Evolutionary conservation across 768 basidiomycete species (phyloP), one percentile per base, ranked within the genome.

Genomic region (Pulveroboletus frians): DNA sequence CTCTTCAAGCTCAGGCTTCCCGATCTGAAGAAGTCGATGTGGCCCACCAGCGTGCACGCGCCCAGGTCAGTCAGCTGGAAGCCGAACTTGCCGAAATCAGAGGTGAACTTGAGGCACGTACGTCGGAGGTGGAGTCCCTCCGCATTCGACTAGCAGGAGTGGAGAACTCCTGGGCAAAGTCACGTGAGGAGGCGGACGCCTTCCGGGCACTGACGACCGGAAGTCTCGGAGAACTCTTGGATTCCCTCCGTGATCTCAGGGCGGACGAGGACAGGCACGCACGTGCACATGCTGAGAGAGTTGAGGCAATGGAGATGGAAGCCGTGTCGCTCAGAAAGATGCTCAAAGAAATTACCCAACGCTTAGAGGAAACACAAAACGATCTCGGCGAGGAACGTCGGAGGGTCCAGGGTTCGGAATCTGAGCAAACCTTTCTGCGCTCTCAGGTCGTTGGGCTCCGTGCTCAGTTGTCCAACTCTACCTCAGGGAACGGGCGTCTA

Each of bases 121-220:
- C 76, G 1, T 72, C 78, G 3, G 94, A 96, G 65, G 79, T 82
- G 14, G 91, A 94, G 52, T 67, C 80, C 9, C 75, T 84, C 6
- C 78, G 80, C 39, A 69, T 74, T 9, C 76, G 85, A 47, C 69
- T 94, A 37, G 73, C 78, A 21, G 90, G 94, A 46, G 83, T 85
- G 37, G 94, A 96, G 70, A 92, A 88, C 62, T 82, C 87, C 9
- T 96, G 92, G 85, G 80, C 88, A 21, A 88, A 92, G 66, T 91
- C 92, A 37, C 82, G 92, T 13, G 88, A 94, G 69, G 92, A 97
- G 72, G 91, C 92, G 3, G 94, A 96, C 65, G 82, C 87, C 2
- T 83, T 93, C 67, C 76, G 92, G 46, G 85, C 88, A 18, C 72
- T 92, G 44, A 93, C 93, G 3, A 95, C 91, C 2, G 83, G 85